phyloP scores from a whole-genome alignment of 495 filamentous ascomycete genomes.

The Penicillium daleae region DNA sequence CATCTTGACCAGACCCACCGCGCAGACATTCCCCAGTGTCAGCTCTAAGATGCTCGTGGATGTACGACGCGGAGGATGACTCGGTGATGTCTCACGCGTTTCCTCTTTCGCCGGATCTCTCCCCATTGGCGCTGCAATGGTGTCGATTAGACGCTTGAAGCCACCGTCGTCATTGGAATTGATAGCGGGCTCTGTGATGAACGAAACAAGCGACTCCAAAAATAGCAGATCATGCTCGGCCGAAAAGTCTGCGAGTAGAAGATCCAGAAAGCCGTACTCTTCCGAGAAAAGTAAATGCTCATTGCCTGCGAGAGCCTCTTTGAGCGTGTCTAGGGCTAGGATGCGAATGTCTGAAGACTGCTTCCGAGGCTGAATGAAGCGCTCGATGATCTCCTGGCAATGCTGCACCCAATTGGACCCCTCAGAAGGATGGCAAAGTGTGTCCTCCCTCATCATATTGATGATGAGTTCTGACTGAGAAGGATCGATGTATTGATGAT shows the following conservation, averaged over 20 bases:
- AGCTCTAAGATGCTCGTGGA: conserved; percentile 41
- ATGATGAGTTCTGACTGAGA: conserved; percentile 50
- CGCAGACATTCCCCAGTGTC: conserved; percentile 48
- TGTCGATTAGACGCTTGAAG: conserved; percentile 43
- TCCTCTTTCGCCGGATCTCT: conserved; percentile 37
- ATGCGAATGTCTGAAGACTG: conserved; percentile 70
- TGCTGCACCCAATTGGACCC: conserved; percentile 68
- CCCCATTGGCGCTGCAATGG: conserved; percentile 43
- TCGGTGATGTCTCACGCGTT: conserved; percentile 21
- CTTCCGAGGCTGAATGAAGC: conserved; percentile 65
- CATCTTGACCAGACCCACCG: conserved; percentile 47
- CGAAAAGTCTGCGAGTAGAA: conserved; percentile 48
- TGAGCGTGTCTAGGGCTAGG: conserved; percentile 66
- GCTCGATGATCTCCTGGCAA: conserved; percentile 61
- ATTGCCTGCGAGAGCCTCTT: conserved; percentile 63
- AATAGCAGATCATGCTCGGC: conserved; percentile 54
- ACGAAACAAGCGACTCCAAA: conserved; percentile 52
- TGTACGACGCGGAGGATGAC: conserved; percentile 33
- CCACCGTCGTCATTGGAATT: conserved; percentile 33
- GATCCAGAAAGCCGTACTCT: conserved; percentile 42
- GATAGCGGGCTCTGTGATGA: conserved; percentile 43
- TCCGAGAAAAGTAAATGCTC: conserved; percentile 42
- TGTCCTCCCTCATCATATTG: conserved; percentile 39
- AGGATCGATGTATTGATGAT: conserved; percentile 45
- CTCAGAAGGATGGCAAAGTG: conserved; percentile 69